These are phyloP conservation scores for Lobulomyces angularis DNA, from an alignment of 192 early-diverging fungal genomes.

Conservation along the genomic window DNA sequence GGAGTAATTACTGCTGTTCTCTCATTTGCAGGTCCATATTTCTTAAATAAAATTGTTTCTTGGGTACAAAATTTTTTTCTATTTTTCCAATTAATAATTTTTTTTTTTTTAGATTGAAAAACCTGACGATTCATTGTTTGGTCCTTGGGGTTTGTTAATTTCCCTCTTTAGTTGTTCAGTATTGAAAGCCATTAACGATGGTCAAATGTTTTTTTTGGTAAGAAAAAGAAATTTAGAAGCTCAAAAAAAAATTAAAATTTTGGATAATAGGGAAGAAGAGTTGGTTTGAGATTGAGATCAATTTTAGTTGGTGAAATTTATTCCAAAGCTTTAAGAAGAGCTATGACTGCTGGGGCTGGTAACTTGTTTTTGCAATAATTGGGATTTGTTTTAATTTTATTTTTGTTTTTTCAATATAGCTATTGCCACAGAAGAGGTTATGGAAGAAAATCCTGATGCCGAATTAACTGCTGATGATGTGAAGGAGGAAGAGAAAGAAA, in stretches of 20 bases:
- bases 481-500: too few species aligned
- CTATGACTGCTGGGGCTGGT: slow-evolving; percentile 4
- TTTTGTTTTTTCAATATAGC: background rate
- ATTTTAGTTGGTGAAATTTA: slow-evolving; percentile 34
- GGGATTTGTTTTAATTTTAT: background rate
- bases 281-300: slow-evolving; percentile 17
- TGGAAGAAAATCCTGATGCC: too few species aligned
- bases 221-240: slow-evolving; percentile 36
- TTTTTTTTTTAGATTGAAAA: too few species aligned
- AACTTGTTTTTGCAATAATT: background rate
- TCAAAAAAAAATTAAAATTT: slow-evolving; percentile 1
- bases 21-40: slow-evolving; percentile 21
- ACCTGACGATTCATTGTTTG: too few species aligned
- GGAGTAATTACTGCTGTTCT: slow-evolving; percentile 13
- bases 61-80: slow-evolving; percentile 11
- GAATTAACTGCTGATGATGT: too few species aligned
- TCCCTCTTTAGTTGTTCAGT: slow-evolving; percentile 18
- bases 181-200: slow-evolving; percentile 17
- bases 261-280: slow-evolving; percentile 3
- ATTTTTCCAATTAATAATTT: too few species aligned
- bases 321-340: slow-evolving; percentile 21
- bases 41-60: slow-evolving; percentile 27
- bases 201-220: too few species aligned
- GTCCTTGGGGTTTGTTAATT: slow-evolving; percentile 13
- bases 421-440: too few species aligned